Percentiles rank a stretch among this genome's conserved stretches.
Evolutionary conservation across 306 rosid species (phyloP).

Genomic region (Vachellia pachyceras): DNA sequence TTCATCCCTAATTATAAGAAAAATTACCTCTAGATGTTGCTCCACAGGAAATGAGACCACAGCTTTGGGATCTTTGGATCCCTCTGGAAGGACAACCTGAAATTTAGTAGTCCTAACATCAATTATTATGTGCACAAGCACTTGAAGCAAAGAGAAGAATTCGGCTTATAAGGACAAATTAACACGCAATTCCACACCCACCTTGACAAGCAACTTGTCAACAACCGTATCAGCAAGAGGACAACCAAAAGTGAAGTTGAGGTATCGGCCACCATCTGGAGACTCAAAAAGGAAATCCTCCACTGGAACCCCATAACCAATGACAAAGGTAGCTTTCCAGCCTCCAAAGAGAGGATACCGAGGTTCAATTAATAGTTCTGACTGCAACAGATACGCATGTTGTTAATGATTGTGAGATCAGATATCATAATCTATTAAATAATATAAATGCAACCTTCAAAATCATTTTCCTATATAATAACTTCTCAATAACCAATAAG

Average conservation of each 20-base stretch:
- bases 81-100: slow-evolving; percentile 95
- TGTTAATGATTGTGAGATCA: slow-evolving; percentile 22
- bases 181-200: slow-evolving; percentile 49
- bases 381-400: slow-evolving; percentile 58
- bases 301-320: slow-evolving; percentile 92
- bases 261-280: slow-evolving; percentile 89
- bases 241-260: slow-evolving; percentile 94
- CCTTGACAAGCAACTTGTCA: slow-evolving; percentile 82
- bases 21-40: slow-evolving; percentile 76
- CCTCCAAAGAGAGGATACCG: slow-evolving; percentile 98
- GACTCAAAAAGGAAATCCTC: slow-evolving; percentile 95
- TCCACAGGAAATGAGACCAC: slow-evolving; percentile 80
- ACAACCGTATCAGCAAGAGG: slow-evolving; percentile 83
- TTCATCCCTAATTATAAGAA: slow-evolving; percentile 1
- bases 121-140: slow-evolving; percentile 23
- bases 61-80: slow-evolving; percentile 79
- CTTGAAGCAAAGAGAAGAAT: slow-evolving; percentile 26
- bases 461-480: slow-evolving; percentile 6
- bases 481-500: slow-evolving; percentile 6
- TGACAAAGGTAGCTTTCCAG: slow-evolving; percentile 90
- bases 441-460: slow-evolving; percentile 15
- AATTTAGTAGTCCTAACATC: slow-evolving; percentile 41
- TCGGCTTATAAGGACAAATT: slow-evolving; percentile 27
- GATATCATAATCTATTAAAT: neutral
- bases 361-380: slow-evolving; percentile 97